Conservation (phyloP, 768 basidiomycete genomes). For the Lactarius indigo region DNA sequence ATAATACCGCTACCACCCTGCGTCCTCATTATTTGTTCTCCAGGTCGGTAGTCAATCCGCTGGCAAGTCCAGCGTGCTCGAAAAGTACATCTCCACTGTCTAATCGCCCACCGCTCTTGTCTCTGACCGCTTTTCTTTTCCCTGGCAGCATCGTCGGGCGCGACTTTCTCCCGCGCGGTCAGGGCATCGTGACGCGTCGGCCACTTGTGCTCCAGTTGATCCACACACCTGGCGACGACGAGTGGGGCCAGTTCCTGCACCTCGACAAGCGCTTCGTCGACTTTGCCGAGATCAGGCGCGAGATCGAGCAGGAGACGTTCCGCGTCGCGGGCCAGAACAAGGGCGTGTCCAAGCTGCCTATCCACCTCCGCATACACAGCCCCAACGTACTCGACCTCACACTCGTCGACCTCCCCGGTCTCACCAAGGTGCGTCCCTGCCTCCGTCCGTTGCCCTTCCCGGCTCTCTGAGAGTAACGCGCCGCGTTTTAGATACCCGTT, state of each 20-base stretch:
- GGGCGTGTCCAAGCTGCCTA: conserved; percentile 94
- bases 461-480: background rate
- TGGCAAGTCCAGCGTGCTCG: conserved; percentile 93
- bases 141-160: conserved; percentile 82
- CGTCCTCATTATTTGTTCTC: conserved; percentile 1
- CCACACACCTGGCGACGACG: conserved; percentile 75
- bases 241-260: conserved; percentile 98
- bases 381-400: conserved; percentile 95
- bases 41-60: conserved; percentile 96
- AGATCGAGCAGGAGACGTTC: conserved; percentile 98
- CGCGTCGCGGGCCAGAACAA: conserved; percentile 98
- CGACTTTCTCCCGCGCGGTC: conserved; percentile 83
- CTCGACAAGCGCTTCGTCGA: conserved; percentile 97
- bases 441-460: background rate
- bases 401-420: conserved; percentile 91
- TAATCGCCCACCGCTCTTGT: background rate
- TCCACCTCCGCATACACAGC: conserved; percentile 93
- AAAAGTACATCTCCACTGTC: conserved; percentile 54
- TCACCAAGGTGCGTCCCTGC: conserved; percentile 74
- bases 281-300: conserved; percentile 87
- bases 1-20: background rate
- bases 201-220: conserved; percentile 95
- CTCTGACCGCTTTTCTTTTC: background rate
- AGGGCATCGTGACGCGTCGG: conserved; percentile 94
- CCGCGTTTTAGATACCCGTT: conserved; percentile 69